A percentile compares a stretch with the other conserved stretches of the same genome.
Conservation (phyloP, 345 rosid species). For the Euphorbia lathyris region DNA sequence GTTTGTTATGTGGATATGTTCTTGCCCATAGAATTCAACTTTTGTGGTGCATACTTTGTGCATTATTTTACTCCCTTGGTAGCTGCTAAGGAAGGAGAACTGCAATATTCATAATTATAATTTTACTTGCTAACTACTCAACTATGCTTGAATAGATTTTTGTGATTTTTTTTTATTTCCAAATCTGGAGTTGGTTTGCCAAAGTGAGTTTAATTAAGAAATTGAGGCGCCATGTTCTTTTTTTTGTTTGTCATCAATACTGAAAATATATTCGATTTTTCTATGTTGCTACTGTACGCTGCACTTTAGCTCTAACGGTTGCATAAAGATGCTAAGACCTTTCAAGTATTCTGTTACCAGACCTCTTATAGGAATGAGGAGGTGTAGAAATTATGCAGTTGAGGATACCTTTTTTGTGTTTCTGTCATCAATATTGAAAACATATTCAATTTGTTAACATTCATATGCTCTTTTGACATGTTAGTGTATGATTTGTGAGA, state of each 20-base stretch:
- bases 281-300: no score
- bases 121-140: background rate
- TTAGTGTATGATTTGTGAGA: background rate
- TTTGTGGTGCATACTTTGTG: background rate
- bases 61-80: background rate
- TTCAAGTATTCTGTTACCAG: no score
- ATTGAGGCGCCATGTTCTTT: no score
- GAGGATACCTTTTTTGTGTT: no score
- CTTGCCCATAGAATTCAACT: background rate
- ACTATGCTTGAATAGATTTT: background rate
- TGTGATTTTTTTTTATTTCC: background rate
- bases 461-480: background rate
- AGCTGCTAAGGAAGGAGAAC: background rate
- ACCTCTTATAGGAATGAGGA: no score
- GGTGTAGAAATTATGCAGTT: no score
- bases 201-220: background rate
- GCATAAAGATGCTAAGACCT: no score
- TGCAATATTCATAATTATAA: background rate
- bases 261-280: no score
- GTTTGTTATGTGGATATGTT: slow-evolving; percentile 15
- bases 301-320: no score
- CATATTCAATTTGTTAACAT: no score
- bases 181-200: background rate
- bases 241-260: no score
- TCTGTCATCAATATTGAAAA: no score